A percentile compares a stretch with the other conserved stretches of the same genome.
phyloP scores from a whole-genome alignment of 192 early-diverging fungal genomes.

The Entomortierella beljakovae region DNA sequence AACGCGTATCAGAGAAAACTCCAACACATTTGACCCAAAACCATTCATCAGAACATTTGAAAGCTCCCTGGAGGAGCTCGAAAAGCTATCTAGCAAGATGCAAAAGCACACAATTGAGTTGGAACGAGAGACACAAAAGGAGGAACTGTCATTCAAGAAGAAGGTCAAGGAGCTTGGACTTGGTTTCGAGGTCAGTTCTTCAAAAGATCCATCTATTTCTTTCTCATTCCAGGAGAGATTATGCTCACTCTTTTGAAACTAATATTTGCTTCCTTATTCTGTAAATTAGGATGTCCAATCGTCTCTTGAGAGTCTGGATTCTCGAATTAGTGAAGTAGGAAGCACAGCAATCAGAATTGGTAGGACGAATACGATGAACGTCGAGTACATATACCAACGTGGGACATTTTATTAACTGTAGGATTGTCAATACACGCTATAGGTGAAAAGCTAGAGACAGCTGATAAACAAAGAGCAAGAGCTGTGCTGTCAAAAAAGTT shows the following conservation, averaged over 20 bases:
- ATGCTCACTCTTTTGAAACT: too few species aligned
- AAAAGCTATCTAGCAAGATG: conserved; percentile 77
- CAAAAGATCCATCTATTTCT: not conserved
- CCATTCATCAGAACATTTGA: conserved; percentile 95
- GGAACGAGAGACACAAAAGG: conserved; percentile 80
- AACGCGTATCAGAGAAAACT: conserved; percentile 45
- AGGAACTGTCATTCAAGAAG: conserved; percentile 79
- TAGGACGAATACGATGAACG: conserved; percentile 23
- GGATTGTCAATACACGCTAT: not conserved
- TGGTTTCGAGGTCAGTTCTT: conserved; percentile 78
- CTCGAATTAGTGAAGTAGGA: conserved; percentile 90
- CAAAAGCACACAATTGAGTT: conserved; percentile 87
- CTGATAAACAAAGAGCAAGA: conserved; percentile 90
- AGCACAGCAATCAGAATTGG: conserved; percentile 97
- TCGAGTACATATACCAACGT: too few species aligned
- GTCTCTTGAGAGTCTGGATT: conserved; percentile 90
- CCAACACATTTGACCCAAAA: conserved; percentile 84
- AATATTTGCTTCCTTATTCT: not conserved
- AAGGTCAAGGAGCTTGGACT: conserved; percentile 82
- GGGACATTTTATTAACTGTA: not conserved
- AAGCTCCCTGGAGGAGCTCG: conserved; percentile 84
- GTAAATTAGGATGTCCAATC: conserved; percentile 80
- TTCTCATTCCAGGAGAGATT: too few species aligned
- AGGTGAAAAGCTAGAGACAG: conserved; percentile 97
- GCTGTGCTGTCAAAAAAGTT: conserved; percentile 92